Conservation (phyloP, 73 alveolate species). For the Durusdinium trenchii region DNA sequence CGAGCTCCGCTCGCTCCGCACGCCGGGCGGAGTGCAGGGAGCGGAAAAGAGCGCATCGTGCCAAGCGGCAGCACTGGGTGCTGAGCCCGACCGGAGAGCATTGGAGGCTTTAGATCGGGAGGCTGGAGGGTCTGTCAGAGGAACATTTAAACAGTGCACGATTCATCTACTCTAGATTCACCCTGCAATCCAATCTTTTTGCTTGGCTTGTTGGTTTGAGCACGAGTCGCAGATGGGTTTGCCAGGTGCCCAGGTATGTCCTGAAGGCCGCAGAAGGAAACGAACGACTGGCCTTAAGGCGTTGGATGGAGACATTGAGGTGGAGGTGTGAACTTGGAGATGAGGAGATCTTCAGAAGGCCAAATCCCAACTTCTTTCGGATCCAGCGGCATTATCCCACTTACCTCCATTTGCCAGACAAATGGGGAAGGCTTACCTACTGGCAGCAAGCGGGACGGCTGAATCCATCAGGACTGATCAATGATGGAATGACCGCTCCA, state of each 20-base stretch:
- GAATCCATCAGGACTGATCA: conserved; percentile 31
- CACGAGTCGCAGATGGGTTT: neutral
- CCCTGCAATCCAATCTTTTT: neutral
- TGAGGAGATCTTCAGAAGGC: conserved; percentile 31
- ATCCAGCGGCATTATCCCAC: conserved; percentile 66
- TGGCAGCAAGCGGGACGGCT: conserved; percentile 45
- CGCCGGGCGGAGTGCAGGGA: neutral
- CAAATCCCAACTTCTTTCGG: conserved; percentile 45
- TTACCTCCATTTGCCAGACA: conserved; percentile 53
- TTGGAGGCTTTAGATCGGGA: conserved; percentile 48
- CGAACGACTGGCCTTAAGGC: conserved; percentile 19
- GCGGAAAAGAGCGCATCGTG: conserved; percentile 1
- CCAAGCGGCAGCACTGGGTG: conserved; percentile 80
- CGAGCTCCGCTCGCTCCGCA: neutral
- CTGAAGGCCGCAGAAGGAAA: conserved; percentile 29
- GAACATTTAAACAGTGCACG: neutral
- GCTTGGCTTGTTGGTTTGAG: neutral
- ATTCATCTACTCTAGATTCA: no score
- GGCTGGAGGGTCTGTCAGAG: neutral
- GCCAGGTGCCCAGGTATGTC: conserved; percentile 26
- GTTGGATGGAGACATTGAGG: conserved; percentile 63
- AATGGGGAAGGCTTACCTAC: conserved; percentile 61
- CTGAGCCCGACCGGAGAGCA: conserved; percentile 34
- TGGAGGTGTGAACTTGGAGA: conserved; percentile 80
- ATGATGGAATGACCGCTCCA: conserved; percentile 21